These are phyloP conservation scores for Takakia lepidozioides DNA, from an alignment of 225 moss, liverwort and hornwort species.

Conservation along the genomic window DNA sequence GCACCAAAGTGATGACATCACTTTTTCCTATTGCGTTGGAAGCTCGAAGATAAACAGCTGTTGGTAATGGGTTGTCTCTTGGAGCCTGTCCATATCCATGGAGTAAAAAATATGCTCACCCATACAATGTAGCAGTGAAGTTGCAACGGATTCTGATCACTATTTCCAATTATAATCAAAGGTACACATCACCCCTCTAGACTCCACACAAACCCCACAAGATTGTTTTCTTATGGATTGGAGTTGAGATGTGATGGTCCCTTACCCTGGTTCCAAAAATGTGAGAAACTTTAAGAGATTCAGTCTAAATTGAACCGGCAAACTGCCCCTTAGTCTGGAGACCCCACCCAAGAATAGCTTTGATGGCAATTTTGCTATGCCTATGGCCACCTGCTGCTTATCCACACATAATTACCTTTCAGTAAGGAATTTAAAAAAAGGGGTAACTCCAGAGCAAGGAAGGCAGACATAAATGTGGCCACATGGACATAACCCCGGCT, in stretches of 20 bases:
- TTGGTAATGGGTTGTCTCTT: slow-evolving; percentile 49
- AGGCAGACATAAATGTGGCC: too few relatives aligned
- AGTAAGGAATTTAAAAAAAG: too few relatives aligned
- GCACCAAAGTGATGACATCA: slow-evolving; percentile 78
- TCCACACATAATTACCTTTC: too few relatives aligned
- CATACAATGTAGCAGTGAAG: slow-evolving; percentile 10
- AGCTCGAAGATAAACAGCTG: slow-evolving; percentile 60
- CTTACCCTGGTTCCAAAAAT: slow-evolving; percentile 78
- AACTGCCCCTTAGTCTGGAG: slow-evolving; percentile 32
- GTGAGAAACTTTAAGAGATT: slow-evolving; percentile 72
- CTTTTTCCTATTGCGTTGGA: slow-evolving; percentile 62
- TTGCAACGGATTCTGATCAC: too few relatives aligned
- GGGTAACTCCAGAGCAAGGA: too few relatives aligned
- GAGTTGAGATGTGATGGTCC: too few relatives aligned
- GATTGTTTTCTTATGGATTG: too few relatives aligned
- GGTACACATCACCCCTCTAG: too few relatives aligned
- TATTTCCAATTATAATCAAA: too few relatives aligned
- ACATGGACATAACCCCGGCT: too few relatives aligned
- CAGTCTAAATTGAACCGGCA: slow-evolving; percentile 54
- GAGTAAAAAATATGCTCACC: background rate
- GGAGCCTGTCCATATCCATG: slow-evolving; percentile 40
- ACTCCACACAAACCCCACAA: too few relatives aligned
- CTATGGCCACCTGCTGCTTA: slow-evolving; percentile 78
- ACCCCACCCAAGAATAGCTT: slow-evolving; percentile 25
- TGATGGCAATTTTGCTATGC: slow-evolving; percentile 50